Conservation (phyloP, 345 rosid genomes). For the Sonneratia alba region DNA sequence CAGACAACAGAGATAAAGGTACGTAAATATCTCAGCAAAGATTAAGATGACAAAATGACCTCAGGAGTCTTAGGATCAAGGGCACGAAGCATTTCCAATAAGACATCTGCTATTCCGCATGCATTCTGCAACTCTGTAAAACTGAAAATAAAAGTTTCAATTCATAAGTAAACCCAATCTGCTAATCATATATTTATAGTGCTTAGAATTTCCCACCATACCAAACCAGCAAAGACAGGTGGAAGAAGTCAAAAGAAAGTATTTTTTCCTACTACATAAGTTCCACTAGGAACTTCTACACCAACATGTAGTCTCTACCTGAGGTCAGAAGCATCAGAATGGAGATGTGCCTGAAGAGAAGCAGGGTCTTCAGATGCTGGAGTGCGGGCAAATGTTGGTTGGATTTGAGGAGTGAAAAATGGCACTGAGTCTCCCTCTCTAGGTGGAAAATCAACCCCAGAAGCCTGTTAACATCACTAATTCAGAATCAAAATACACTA, state of each 20-base stretch:
- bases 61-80: slow-evolving; percentile 68
- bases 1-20: not conserved
- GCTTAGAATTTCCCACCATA: not conserved
- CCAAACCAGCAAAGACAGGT: not conserved
- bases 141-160: slow-evolving; percentile 26
- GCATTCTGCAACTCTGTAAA: slow-evolving; percentile 71
- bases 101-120: slow-evolving; percentile 55
- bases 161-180: not conserved
- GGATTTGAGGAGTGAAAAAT: slow-evolving; percentile 85
- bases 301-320: slow-evolving; percentile 31
- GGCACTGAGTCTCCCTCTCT: slow-evolving; percentile 69
- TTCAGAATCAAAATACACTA: slow-evolving; percentile 4
- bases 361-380: slow-evolving; percentile 48
- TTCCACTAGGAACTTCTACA: not conserved
- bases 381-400: slow-evolving; percentile 42
- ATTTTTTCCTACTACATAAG: not conserved
- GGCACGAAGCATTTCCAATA: slow-evolving; percentile 81
- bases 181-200: not conserved
- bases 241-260: not conserved
- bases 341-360: slow-evolving; percentile 67
- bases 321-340: slow-evolving; percentile 68
- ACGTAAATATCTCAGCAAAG: not conserved
- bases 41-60: slow-evolving; percentile 29
- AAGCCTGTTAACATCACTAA: slow-evolving; percentile 28
- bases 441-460: slow-evolving; percentile 86